Percentiles rank a stretch among this genome's conserved stretches.
These are phyloP conservation scores for Sporormia fimetaria DNA, from an alignment of 495 filamentous ascomycete species.

Conservation along the genomic window DNA sequence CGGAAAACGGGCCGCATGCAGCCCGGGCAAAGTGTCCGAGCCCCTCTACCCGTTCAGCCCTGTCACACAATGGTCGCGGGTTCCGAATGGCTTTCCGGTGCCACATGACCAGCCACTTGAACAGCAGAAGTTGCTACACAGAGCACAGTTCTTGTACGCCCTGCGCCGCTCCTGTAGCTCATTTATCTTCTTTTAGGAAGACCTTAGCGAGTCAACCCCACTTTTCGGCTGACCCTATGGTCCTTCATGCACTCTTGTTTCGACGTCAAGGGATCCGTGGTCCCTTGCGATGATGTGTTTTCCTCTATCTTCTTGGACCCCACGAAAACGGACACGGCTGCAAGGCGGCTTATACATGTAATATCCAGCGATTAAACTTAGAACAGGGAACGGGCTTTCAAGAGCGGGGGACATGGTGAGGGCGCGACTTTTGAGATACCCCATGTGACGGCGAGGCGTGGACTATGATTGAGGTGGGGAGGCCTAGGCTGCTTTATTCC, in stretches of 20 bases:
- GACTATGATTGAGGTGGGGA: neutral
- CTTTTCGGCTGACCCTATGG: slow-evolving; percentile 3
- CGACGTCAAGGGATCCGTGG: neutral
- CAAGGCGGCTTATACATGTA: slow-evolving; percentile 4
- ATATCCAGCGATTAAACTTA: neutral
- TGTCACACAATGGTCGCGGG: slow-evolving; percentile 12
- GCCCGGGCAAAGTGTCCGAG: slow-evolving; percentile 6
- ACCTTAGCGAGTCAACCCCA: slow-evolving; percentile 13
- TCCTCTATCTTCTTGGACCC: slow-evolving; percentile 3
- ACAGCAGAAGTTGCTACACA: slow-evolving; percentile 9
- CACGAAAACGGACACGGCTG: slow-evolving; percentile 8
- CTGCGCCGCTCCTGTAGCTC: slow-evolving; percentile 5
- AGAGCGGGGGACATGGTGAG: too few relatives aligned
- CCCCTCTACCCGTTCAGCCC: slow-evolving; percentile 13
- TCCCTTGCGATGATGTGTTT: too few relatives aligned
- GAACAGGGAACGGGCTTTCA: slow-evolving; percentile 3
- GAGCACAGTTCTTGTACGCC: neutral
- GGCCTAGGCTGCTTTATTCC: neutral
- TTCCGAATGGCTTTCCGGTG: slow-evolving; percentile 9
- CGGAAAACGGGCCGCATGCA: slow-evolving; percentile 2
- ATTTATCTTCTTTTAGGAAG: slow-evolving; percentile 3
- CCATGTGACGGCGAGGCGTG: slow-evolving; percentile 1
- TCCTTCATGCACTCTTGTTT: slow-evolving; percentile 6
- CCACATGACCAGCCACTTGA: slow-evolving; percentile 8
- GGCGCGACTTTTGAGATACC: slow-evolving; percentile 4